phyloP scores from a whole-genome alignment of 176 grass and related monocot genomes.

The Carex scoparia region DNA sequence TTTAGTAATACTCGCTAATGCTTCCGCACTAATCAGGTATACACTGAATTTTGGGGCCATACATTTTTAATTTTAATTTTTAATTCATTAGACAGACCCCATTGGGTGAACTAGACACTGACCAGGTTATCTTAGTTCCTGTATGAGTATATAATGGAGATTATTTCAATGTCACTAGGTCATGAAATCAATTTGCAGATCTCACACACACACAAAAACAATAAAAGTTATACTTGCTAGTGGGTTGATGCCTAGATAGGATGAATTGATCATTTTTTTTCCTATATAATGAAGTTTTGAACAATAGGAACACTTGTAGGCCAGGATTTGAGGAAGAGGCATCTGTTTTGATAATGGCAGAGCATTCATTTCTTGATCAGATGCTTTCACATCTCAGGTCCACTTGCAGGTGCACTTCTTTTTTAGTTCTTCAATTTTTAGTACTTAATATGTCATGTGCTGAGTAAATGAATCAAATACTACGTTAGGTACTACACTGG shows the following conservation, averaged over 20 bases:
- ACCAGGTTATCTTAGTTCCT: neutral
- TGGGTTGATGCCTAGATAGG: neutral
- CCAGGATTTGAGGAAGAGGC: neutral
- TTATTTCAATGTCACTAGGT: neutral
- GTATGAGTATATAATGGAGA: neutral
- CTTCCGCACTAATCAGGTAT: neutral
- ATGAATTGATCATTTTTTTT: neutral
- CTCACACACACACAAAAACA: neutral
- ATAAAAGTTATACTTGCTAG: neutral
- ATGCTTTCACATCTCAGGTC: constrained; percentile 75
- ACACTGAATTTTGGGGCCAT: neutral
- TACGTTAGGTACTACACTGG: constrained; percentile 80
- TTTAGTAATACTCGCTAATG: neutral
- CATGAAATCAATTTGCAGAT: neutral
- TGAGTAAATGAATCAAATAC: constrained; percentile 5
- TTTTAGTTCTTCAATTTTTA: neutral
- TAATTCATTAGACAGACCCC: neutral
- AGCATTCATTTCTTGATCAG: constrained; percentile 51
- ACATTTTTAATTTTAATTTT: neutral
- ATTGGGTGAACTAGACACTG: neutral
- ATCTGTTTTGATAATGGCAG: constrained; percentile 31
- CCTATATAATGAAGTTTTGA: neutral
- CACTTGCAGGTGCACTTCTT: constrained; percentile 45
- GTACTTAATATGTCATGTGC: neutral
- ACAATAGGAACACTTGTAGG: neutral